Evolutionary conservation across 192 early-diverging fungal genomes (phyloP).

Genomic region (Rhizophagus prolifer): DNA sequence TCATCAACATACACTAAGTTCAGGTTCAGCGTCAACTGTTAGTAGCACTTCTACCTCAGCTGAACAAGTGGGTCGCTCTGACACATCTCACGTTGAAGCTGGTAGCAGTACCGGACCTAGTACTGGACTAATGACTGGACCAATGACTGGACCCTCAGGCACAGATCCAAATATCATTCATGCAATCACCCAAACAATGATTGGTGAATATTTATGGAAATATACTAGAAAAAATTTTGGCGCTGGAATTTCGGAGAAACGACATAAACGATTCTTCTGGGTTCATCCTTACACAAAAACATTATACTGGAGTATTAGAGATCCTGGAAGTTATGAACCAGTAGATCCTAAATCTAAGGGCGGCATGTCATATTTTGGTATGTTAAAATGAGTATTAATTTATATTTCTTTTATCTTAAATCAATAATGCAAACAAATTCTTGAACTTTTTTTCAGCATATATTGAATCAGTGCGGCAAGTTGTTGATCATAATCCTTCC

Average conservation of each 20-base stretch:
- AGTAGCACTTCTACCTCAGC: constrained; percentile 26
- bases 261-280: constrained; percentile 77
- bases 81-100: constrained; percentile 36
- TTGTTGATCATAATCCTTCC: constrained; percentile 44
- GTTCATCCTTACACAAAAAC: constrained; percentile 79
- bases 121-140: background rate
- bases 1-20: constrained; percentile 26
- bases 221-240: constrained; percentile 59
- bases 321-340: constrained; percentile 51
- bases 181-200: constrained; percentile 75
- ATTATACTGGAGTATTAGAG: constrained; percentile 71
- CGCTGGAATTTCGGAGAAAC: constrained; percentile 45
- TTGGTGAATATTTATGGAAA: constrained; percentile 74
- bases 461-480: constrained; percentile 59
- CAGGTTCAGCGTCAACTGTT: constrained; percentile 18
- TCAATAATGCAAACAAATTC: constrained; percentile 18
- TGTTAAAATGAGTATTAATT: background rate
- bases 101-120: background rate
- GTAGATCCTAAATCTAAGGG: constrained; percentile 44
- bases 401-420: too few relatives aligned
- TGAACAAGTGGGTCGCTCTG: background rate
- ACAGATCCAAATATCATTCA: constrained; percentile 67
- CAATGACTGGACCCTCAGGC: constrained; percentile 1
- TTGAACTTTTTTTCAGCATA: constrained; percentile 50
- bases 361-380: constrained; percentile 38